phyloP scores from a whole-genome alignment of 2,329 filamentous ascomycete species.

The Fusarium zealandicum region DNA sequence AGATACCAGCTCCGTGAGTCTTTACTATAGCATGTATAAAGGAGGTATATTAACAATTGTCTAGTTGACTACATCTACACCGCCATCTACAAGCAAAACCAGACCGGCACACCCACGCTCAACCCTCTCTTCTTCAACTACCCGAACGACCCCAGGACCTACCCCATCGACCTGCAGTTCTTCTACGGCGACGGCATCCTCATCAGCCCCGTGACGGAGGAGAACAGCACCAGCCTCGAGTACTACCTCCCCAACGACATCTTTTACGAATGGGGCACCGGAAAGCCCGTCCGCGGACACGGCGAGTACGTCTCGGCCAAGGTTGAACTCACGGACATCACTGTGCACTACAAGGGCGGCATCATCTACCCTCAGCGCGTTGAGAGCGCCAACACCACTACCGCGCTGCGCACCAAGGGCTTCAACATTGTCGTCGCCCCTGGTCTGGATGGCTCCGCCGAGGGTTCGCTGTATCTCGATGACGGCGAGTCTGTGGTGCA shows the following conservation, averaged over 20 bases:
- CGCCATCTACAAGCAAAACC: slow-evolving; percentile 65
- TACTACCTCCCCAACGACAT: slow-evolving; percentile 58
- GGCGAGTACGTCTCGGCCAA: slow-evolving; percentile 38
- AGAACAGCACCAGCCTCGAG: slow-evolving; percentile 51
- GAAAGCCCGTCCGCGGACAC: slow-evolving; percentile 50
- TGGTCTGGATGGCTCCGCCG: slow-evolving; percentile 65
- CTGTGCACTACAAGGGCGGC: slow-evolving; percentile 71
- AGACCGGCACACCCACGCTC: slow-evolving; percentile 68
- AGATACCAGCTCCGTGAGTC: slow-evolving; percentile 65
- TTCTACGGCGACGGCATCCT: slow-evolving; percentile 56
- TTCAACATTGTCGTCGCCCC: slow-evolving; percentile 75
- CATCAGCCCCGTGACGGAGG: slow-evolving; percentile 55
- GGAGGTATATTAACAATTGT: neutral
- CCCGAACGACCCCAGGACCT: slow-evolving; percentile 55
- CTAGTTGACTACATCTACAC: slow-evolving; percentile 77
- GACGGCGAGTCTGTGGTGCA: slow-evolving; percentile 74
- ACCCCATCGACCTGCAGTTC: slow-evolving; percentile 56
- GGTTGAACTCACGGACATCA: slow-evolving; percentile 59
- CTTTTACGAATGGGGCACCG: slow-evolving; percentile 60
- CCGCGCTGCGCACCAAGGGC: slow-evolving; percentile 65
- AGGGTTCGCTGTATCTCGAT: slow-evolving; percentile 74
- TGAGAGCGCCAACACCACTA: slow-evolving; percentile 66
- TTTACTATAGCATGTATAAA: accelerated
- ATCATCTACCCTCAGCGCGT: slow-evolving; percentile 66
- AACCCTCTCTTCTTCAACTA: slow-evolving; percentile 77